Percentiles rank a stretch among this genome's conserved stretches.
Conservation (phyloP, 345 rosid genomes). For the Brassica incana region DNA sequence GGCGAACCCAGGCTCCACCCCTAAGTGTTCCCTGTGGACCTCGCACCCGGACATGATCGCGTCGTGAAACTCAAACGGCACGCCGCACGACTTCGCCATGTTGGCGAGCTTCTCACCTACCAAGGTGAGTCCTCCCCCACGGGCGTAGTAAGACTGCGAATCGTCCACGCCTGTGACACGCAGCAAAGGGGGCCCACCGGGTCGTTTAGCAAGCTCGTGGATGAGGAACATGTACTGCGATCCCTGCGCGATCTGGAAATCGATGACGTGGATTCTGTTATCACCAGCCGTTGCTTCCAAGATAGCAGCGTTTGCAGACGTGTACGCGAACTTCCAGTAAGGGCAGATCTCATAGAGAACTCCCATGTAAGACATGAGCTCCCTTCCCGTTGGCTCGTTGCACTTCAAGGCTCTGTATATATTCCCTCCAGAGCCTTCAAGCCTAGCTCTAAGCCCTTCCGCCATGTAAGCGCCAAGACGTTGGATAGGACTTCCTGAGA, state of each 20-base stretch:
- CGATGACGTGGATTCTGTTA: conserved; percentile 74
- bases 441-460: conserved; percentile 92
- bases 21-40: conserved; percentile 59
- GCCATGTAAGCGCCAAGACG: conserved; percentile 85
- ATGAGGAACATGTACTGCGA: conserved; percentile 70
- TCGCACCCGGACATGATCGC: conserved; percentile 72
- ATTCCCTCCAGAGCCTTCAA: conserved; percentile 81
- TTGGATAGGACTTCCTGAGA: conserved; percentile 80
- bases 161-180: conserved; percentile 92
- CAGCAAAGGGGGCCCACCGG: conserved; percentile 67
- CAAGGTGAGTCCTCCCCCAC: conserved; percentile 83
- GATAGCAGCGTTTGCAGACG: conserved; percentile 68
- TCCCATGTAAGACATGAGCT: conserved; percentile 90
- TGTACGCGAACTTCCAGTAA: conserved; percentile 88
- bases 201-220: conserved; percentile 57
- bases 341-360: conserved; percentile 78
- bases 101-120: conserved; percentile 59
- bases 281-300: conserved; percentile 66
- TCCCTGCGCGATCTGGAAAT: conserved; percentile 89
- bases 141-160: conserved; percentile 85
- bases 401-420: conserved; percentile 86
- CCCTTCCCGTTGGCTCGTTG: conserved; percentile 76
- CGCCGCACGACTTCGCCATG: conserved; percentile 53
- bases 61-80: conserved; percentile 79
- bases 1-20: conserved; percentile 70